These are phyloP conservation scores for Cyclotella kingstonii DNA, from an alignment of 108 stramenopile genomes.

Conservation along the genomic window DNA sequence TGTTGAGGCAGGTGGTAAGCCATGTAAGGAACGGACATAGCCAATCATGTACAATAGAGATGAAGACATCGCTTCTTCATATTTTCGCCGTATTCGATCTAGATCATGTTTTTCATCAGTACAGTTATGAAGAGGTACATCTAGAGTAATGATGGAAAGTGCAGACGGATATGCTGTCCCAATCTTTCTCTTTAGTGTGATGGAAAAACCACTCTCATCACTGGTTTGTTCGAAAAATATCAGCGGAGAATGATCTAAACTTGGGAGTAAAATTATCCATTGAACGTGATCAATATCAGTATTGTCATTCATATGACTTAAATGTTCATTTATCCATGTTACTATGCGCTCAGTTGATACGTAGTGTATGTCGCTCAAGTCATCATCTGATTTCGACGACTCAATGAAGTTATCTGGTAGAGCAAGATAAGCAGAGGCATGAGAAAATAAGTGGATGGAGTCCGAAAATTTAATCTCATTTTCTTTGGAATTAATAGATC, in stretches of 20 bases:
- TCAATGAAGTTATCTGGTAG: constrained; percentile 17
- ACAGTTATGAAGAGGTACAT: not conserved
- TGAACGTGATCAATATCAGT: not conserved
- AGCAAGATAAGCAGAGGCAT: constrained; percentile 18
- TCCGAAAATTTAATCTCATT: not conserved
- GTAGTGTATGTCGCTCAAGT: constrained; percentile 1
- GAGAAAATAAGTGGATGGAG: constrained; percentile 3
- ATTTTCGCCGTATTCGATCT: constrained; percentile 4
- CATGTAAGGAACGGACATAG: constrained; percentile 27
- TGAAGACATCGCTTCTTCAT: constrained; percentile 11
- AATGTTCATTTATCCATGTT: constrained; percentile 20
- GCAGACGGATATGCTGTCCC: constrained; percentile 8
- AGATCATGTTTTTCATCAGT: constrained; percentile 2
- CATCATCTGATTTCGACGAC: not conserved
- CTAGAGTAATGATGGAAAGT: constrained; percentile 17
- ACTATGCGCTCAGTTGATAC: constrained; percentile 20
- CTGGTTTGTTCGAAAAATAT: constrained; percentile 14
- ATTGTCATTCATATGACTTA: not conserved
- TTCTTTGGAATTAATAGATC: not conserved
- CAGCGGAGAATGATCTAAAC: constrained; percentile 21
- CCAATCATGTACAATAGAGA: constrained; percentile 23
- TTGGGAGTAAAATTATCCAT: constrained; percentile 31
- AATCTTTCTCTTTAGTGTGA: constrained; percentile 8
- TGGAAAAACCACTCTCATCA: constrained; percentile 15
- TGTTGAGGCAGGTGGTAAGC: constrained; percentile 4